Conservation (phyloP, 768 basidiomycete species). For the Pulveroboletus sp. region DNA sequence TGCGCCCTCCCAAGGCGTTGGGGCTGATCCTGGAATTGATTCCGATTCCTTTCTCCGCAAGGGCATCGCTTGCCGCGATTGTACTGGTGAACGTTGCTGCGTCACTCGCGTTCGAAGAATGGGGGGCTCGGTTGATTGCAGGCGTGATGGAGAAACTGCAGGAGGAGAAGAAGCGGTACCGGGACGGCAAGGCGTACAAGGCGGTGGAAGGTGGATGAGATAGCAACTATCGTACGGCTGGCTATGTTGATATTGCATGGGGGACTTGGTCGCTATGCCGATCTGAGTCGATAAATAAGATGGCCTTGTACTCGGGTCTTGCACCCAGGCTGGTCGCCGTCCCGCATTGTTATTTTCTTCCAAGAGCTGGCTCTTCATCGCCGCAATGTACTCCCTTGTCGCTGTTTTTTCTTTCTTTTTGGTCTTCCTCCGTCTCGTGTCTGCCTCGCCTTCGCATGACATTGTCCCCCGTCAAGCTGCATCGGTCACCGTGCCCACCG, state of each 20-base stretch:
- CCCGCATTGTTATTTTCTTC: background rate
- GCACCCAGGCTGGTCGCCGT: constrained; percentile 7
- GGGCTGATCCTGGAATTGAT: constrained; percentile 72
- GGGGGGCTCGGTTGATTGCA: constrained; percentile 60
- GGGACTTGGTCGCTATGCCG: constrained; percentile 20
- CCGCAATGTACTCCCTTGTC: constrained; percentile 23
- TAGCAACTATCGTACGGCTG: constrained; percentile 5
- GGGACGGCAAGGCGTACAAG: constrained; percentile 81
- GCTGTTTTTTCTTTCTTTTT: constrained; percentile 24
- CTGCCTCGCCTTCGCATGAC: constrained; percentile 25
- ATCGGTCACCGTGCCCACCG: constrained; percentile 17
- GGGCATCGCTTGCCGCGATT: constrained; percentile 63
- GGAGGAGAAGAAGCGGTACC: constrained; percentile 43
- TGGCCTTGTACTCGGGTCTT: background rate
- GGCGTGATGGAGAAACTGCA: constrained; percentile 43
- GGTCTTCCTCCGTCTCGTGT: constrained; percentile 20
- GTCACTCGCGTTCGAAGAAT: constrained; percentile 77
- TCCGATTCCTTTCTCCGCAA: constrained; percentile 65
- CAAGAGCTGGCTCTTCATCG: constrained; percentile 40
- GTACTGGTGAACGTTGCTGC: constrained; percentile 67
- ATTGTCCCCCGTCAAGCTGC: constrained; percentile 18
- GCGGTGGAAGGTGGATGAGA: constrained; percentile 70
- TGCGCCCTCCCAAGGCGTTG: constrained; percentile 63
- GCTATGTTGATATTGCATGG: background rate
- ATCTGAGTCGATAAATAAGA: constrained; percentile 1